Conservation (phyloP, 2,329 filamentous ascomycete genomes). For the Fusarium anthophilum region DNA sequence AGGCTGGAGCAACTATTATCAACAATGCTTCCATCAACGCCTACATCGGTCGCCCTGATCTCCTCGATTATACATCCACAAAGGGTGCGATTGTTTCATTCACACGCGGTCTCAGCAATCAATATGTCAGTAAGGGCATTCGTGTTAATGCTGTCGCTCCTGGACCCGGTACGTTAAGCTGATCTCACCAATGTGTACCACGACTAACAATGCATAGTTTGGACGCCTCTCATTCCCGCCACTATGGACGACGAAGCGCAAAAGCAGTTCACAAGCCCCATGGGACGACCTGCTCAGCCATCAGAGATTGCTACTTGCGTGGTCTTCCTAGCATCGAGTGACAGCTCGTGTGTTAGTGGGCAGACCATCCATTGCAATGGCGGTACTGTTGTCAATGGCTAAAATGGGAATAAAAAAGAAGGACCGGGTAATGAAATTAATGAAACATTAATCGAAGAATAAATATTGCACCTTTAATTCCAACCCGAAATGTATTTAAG, state of each 20-base stretch:
- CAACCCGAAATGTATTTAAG: no score
- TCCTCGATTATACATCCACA: slow-evolving; percentile 84
- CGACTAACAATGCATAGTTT: slow-evolving; percentile 57
- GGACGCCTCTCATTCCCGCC: slow-evolving; percentile 78
- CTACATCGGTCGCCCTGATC: slow-evolving; percentile 81
- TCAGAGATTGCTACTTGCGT: slow-evolving; percentile 85
- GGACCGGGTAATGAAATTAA: neutral
- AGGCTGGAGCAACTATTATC: slow-evolving; percentile 79
- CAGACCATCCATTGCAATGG: slow-evolving; percentile 69
- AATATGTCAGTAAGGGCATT: slow-evolving; percentile 76
- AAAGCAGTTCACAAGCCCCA: slow-evolving; percentile 77
- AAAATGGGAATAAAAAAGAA: slow-evolving; percentile 16
- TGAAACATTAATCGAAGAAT: neutral
- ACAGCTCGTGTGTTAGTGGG: slow-evolving; percentile 78
- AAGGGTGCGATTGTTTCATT: slow-evolving; percentile 84
- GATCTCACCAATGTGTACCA: no score
- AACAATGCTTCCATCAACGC: slow-evolving; percentile 88
- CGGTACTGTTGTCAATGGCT: slow-evolving; percentile 60
- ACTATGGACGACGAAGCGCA: slow-evolving; percentile 77
- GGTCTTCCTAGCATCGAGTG: slow-evolving; percentile 79
- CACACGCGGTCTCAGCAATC: slow-evolving; percentile 80
- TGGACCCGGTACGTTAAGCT: slow-evolving; percentile 61
- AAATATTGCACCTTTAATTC: neutral
- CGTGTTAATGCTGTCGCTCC: slow-evolving; percentile 81
- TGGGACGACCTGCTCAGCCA: slow-evolving; percentile 81